Evolutionary conservation across 805 yeast species (phyloP).

Genomic region (Barnettozyma populi): DNA sequence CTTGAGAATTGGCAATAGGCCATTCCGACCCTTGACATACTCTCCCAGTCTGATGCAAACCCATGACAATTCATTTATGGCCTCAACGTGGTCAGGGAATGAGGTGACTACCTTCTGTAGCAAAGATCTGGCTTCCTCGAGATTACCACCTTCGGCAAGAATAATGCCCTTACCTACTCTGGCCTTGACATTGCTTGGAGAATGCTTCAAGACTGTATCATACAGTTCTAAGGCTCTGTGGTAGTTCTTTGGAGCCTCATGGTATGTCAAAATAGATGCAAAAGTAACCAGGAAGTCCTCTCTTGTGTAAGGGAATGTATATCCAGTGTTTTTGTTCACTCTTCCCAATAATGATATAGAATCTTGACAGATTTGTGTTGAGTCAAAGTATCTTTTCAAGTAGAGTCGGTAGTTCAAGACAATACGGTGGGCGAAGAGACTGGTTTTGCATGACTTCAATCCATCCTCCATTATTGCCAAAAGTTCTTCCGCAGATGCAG

Average conservation of each 20-base stretch:
- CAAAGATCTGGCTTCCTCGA: conserved; percentile 46
- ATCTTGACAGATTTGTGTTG: conserved; percentile 51
- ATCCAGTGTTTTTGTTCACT: conserved; percentile 40
- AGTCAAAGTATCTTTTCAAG: conserved; percentile 56
- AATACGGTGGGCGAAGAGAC: conserved; percentile 62
- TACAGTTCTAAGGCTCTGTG: conserved; percentile 68
- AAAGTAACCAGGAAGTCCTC: conserved; percentile 57
- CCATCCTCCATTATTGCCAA: conserved; percentile 48
- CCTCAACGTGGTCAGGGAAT: conserved; percentile 50
- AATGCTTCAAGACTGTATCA: conserved; percentile 48
- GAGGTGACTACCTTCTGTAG: conserved; percentile 45
- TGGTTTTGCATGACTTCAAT: conserved; percentile 36
- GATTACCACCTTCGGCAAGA: conserved; percentile 57
- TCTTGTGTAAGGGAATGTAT: conserved; percentile 44
- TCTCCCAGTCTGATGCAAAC: conserved; percentile 55
- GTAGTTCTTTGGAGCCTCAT: conserved; percentile 88
- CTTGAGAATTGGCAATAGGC: conserved; percentile 32
- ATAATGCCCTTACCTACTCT: conserved; percentile 80
- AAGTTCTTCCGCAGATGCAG: conserved; percentile 44
- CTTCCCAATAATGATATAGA: conserved; percentile 55
- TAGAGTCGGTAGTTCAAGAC: conserved; percentile 55
- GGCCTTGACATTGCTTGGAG: conserved; percentile 50
- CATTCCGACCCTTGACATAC: conserved; percentile 44
- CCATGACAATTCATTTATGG: conserved; percentile 73
- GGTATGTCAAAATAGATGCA: conserved; percentile 74